Conservation (phyloP, 2,329 filamentous ascomycete genomes). For the Huntiella decipiens region DNA sequence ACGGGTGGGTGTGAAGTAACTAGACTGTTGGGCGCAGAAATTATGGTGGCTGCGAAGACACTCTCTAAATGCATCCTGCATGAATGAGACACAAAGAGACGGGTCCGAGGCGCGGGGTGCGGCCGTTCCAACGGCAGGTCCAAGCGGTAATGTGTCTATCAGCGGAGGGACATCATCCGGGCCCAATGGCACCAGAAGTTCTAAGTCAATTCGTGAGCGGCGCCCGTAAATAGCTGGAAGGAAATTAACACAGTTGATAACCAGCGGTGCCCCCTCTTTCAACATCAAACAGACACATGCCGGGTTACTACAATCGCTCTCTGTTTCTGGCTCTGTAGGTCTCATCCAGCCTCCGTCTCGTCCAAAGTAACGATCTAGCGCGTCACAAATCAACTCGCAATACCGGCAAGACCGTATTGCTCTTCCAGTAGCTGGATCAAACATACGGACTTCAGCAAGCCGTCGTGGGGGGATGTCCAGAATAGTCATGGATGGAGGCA, state of each 20-base stretch:
- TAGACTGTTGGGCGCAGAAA: constrained; percentile 6
- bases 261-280: constrained; percentile 8
- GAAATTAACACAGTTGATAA: constrained; percentile 11
- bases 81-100: constrained; percentile 4
- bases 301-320: constrained; percentile 6
- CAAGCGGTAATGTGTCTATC: constrained; percentile 3
- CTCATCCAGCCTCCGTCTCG: neutral
- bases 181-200: constrained; percentile 8
- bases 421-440: constrained; percentile 1
- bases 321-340: constrained; percentile 2
- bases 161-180: constrained; percentile 5
- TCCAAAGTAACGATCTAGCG: constrained; percentile 7
- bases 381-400: constrained; percentile 7
- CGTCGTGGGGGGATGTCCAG: constrained; percentile 9
- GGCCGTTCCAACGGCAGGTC: constrained; percentile 9
- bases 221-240: constrained; percentile 6
- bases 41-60: constrained; percentile 8
- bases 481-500: constrained; percentile 11
- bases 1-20: constrained; percentile 7
- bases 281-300: constrained; percentile 9
- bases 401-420: constrained; percentile 6
- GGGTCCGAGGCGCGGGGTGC: constrained; percentile 10
- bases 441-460: constrained; percentile 8
- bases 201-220: constrained; percentile 9
- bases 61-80: constrained; percentile 5